Conservation (phyloP, 768 basidiomycete species). For the Lactifluus pinguis region DNA sequence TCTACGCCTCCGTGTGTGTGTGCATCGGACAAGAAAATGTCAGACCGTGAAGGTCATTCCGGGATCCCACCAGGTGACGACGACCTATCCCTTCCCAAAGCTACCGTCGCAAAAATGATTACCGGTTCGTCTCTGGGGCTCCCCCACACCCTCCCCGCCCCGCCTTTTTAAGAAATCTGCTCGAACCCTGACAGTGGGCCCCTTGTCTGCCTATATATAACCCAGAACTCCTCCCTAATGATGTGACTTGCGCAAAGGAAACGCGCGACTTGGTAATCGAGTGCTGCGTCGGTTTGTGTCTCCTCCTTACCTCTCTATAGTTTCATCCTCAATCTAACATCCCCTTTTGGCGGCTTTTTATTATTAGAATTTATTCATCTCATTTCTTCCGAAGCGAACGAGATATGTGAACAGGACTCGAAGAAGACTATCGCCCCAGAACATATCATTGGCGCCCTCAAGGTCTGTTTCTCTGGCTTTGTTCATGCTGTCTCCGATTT, state of each 20-base stretch:
- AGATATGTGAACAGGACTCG: slow-evolving; percentile 94
- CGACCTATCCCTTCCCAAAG: slow-evolving; percentile 91
- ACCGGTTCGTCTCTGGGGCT: slow-evolving; percentile 44
- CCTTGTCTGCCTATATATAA: background rate
- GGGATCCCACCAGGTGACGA: slow-evolving; percentile 68
- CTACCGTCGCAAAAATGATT: slow-evolving; percentile 97
- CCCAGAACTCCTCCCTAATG: slow-evolving; percentile 80
- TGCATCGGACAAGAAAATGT: slow-evolving; percentile 44
- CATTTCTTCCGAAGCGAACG: slow-evolving; percentile 95
- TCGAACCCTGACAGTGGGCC: slow-evolving; percentile 6
- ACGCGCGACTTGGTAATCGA: slow-evolving; percentile 95
- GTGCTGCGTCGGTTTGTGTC: slow-evolving; percentile 91
- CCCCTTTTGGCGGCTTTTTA: background rate
- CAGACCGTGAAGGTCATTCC: slow-evolving; percentile 77
- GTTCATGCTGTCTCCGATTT: background rate
- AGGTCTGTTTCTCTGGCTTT: slow-evolving; percentile 40
- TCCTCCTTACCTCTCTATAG: background rate
- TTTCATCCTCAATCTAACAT: slow-evolving; percentile 1
- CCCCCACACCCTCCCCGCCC: background rate
- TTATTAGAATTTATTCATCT: slow-evolving; percentile 90
- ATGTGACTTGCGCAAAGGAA: slow-evolving; percentile 88
- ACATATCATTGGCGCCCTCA: slow-evolving; percentile 87
- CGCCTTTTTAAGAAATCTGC: background rate
- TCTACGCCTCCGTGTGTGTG: background rate
- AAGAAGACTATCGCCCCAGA: slow-evolving; percentile 99